Conservation (phyloP, 1,139 yeast species). For the Wickerhamomyces sp. region DNA sequence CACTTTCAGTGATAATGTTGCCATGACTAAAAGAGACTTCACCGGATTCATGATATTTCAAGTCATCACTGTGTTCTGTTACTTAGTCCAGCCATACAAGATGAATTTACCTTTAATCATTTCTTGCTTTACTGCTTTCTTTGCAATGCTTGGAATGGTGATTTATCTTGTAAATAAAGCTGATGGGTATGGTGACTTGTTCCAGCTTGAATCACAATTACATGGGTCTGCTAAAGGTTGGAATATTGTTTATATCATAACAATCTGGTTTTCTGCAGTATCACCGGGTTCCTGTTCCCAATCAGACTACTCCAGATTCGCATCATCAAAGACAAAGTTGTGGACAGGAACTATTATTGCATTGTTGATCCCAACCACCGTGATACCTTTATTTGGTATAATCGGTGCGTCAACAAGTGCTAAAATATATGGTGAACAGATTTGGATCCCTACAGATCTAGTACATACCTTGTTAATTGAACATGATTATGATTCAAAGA, state of each 20-base stretch:
- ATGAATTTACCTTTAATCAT: constrained; percentile 34
- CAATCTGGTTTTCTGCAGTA: constrained; percentile 42
- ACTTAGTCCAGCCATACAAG: constrained; percentile 33
- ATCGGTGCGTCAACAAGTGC: constrained; percentile 36
- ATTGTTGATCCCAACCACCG: constrained; percentile 36
- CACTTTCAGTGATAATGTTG: constrained; percentile 31
- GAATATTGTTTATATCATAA: constrained; percentile 39
- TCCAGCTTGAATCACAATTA: constrained; percentile 24
- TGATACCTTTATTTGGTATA: constrained; percentile 40
- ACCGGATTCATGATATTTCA: constrained; percentile 43
- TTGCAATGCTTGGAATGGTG: constrained; percentile 40
- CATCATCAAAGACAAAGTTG: constrained; percentile 30
- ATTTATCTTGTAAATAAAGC: constrained; percentile 29
- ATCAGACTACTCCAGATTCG: constrained; percentile 37
- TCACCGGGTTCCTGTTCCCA: constrained; percentile 35
- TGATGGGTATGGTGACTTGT: constrained; percentile 39
- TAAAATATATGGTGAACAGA: constrained; percentile 30
- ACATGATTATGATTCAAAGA: constrained; percentile 34
- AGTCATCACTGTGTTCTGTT: constrained; percentile 33
- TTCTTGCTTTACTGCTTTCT: constrained; percentile 35
- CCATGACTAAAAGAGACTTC: constrained; percentile 36
- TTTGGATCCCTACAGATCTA: constrained; percentile 38
- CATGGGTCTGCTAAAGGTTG: constrained; percentile 33
- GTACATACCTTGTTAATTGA: constrained; percentile 27
- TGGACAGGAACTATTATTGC: constrained; percentile 33